These are phyloP conservation scores for Fistulinella cinereoalba DNA, from an alignment of 1,284 basidiomycete species.

Conservation along the genomic window DNA sequence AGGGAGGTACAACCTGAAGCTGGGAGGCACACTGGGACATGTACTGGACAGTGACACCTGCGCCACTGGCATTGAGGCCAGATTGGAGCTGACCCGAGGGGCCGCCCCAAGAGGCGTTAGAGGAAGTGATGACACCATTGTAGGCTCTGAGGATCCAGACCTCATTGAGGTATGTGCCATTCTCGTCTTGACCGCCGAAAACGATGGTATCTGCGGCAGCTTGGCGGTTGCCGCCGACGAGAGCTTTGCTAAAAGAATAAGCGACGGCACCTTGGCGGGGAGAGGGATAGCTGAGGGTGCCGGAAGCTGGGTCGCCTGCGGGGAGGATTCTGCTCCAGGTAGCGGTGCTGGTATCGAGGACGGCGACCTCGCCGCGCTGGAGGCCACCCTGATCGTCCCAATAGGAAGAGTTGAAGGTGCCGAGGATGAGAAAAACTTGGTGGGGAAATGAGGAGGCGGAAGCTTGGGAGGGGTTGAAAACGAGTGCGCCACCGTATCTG, in stretches of 20 bases:
- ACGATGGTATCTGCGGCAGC: constrained; percentile 70
- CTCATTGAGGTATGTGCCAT: constrained; percentile 66
- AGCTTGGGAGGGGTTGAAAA: constrained; percentile 56
- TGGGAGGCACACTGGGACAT: constrained; percentile 56
- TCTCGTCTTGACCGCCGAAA: constrained; percentile 68
- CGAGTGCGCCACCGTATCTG: constrained; percentile 56
- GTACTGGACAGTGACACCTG: constrained; percentile 62
- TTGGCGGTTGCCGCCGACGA: constrained; percentile 53
- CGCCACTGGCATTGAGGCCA: constrained; percentile 60
- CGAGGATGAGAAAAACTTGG: constrained; percentile 68
- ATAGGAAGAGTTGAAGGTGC: constrained; percentile 55
- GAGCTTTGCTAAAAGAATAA: constrained; percentile 48
- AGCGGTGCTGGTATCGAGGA: constrained; percentile 60
- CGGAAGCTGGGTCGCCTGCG: constrained; percentile 60
- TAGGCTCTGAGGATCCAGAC: constrained; percentile 76
- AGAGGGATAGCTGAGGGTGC: constrained; percentile 46
- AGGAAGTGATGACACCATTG: constrained; percentile 51
- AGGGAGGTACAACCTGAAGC: constrained; percentile 28
- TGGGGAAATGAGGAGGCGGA: constrained; percentile 51
- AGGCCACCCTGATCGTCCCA: constrained; percentile 67
- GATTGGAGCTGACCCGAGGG: constrained; percentile 57
- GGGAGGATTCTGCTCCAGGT: constrained; percentile 74
- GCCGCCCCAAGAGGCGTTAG: constrained; percentile 60
- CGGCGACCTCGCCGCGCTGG: constrained; percentile 64
- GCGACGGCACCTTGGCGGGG: constrained; percentile 71